phyloP scores from a whole-genome alignment of 2,329 filamentous ascomycete species.

The Fusarium illudens region DNA sequence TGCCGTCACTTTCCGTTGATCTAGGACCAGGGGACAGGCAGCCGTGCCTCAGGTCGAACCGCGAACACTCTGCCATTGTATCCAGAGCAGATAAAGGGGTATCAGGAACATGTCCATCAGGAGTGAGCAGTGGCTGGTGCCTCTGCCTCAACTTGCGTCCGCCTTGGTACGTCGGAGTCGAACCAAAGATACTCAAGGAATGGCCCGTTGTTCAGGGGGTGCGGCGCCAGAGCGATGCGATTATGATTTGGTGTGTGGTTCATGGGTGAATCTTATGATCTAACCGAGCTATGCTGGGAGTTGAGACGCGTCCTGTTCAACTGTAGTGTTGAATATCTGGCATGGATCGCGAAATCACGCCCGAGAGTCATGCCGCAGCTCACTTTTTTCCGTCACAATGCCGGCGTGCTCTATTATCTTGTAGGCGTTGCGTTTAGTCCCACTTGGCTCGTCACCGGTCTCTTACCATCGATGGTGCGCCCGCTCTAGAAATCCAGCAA shows the following conservation, averaged over 20 bases:
- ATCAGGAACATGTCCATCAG: background rate
- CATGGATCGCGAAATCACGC: background rate
- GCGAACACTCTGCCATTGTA: background rate
- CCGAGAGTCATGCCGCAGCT: background rate
- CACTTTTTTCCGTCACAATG: background rate
- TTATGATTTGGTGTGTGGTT: background rate
- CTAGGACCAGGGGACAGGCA: background rate
- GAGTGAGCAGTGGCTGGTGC: background rate
- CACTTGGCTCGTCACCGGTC: background rate
- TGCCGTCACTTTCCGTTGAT: slow-evolving; percentile 9
- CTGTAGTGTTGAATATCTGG: background rate
- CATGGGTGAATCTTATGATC: background rate
- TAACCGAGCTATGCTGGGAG: background rate
- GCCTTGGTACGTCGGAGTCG: background rate
- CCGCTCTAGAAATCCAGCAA: slow-evolving; percentile 8
- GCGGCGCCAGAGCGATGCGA: background rate
- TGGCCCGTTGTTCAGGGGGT: background rate
- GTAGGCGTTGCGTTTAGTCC: background rate
- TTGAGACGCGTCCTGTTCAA: background rate
- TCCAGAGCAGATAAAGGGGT: background rate
- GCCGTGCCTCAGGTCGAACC: background rate
- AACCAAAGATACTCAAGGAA: background rate
- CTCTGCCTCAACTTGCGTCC: background rate
- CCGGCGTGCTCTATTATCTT: background rate
- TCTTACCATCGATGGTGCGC: slow-evolving; percentile 22